Evolutionary conservation across 768 basidiomycete genomes (phyloP).

Genomic region (Mycena filopes): DNA sequence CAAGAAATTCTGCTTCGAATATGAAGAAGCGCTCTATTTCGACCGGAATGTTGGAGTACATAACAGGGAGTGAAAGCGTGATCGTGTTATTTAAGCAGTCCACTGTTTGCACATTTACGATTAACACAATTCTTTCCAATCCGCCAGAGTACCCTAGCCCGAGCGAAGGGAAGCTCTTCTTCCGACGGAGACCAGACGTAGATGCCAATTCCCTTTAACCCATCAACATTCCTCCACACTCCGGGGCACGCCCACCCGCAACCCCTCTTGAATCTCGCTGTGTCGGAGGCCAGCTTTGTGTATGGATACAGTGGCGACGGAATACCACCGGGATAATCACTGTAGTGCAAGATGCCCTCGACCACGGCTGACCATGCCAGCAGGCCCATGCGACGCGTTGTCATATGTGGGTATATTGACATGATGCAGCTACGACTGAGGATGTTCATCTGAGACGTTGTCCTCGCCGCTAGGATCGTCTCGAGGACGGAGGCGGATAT

Average conservation of each 20-base stretch:
- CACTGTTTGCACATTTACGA: too few species aligned
- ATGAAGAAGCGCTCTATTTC: not conserved
- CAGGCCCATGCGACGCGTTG: not conserved
- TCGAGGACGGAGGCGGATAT: not conserved
- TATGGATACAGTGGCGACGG: not conserved
- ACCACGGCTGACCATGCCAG: not conserved
- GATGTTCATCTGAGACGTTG: not conserved
- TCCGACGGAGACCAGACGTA: not conserved
- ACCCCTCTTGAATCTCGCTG: not conserved
- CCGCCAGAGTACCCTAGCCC: not conserved
- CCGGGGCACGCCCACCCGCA: not conserved
- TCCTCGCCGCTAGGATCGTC: not conserved
- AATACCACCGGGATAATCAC: not conserved
- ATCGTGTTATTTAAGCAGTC: not conserved
- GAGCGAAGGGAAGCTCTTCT: not conserved
- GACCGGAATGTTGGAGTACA: not conserved
- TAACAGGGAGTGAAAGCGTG: not conserved
- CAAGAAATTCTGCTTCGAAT: not conserved
- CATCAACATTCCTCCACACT: not conserved
- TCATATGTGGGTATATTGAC: not conserved
- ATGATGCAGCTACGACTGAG: not conserved
- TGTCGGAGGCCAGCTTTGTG: not conserved
- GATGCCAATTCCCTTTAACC: not conserved
- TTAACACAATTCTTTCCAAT: not conserved
- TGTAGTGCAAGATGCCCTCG: not conserved